Evolutionary conservation across 352 stramenopile genomes (phyloP), one percentile per base, ranked within the genome.

Genomic region (Globisporangium sylvaticum): DNA sequence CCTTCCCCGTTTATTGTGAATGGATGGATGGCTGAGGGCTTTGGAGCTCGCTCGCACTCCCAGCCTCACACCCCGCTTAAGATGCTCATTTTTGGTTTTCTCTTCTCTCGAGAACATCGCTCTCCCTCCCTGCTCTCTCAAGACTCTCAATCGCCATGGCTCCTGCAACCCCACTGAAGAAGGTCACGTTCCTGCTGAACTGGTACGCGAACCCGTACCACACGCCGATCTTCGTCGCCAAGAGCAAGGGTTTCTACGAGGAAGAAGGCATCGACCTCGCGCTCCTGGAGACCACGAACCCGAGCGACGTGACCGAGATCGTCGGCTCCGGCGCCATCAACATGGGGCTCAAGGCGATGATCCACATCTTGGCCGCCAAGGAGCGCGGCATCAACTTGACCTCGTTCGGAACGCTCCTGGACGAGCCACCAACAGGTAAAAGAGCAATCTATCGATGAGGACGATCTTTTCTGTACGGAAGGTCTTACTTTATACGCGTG

Each of bases 141-240:
- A n/a, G 18, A 20, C 20, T 46, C 14, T 31, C 6, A 37, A 48
- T 50, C 42, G 18, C 54, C 4, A 83, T 83, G 76, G 71, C 76
- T 32, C 76, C 76, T 53, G 60, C 70, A 42, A 73, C 67, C 48
- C 46, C 60, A 34, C 57, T 67, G 58, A 83, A 81, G 72, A 83
- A 83, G 64, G 72, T 78, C 27, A 78, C 76, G 48, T 83, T 83
- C 67, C 46, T 83, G 34, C 72, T 83, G 46, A 83, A 83, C 72
- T 83, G 76, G 76, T 83, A 83, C 64, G 72, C 76, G 31, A 83
- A 83, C 54, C 76, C 76, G 58, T 83, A 83, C 74, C 76, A 83
- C 69, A 83, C 76, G 60, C 76, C 76, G 15, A 83, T 83, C 66
- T 83, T 83, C 57, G 74, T 83, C 18, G 76, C 76, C 64, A 83